Percentiles rank a stretch among this genome's conserved stretches.
phyloP scores from a whole-genome alignment of 225 moss, liverwort and hornwort genomes.

The Rhytidiadelphus loreus region DNA sequence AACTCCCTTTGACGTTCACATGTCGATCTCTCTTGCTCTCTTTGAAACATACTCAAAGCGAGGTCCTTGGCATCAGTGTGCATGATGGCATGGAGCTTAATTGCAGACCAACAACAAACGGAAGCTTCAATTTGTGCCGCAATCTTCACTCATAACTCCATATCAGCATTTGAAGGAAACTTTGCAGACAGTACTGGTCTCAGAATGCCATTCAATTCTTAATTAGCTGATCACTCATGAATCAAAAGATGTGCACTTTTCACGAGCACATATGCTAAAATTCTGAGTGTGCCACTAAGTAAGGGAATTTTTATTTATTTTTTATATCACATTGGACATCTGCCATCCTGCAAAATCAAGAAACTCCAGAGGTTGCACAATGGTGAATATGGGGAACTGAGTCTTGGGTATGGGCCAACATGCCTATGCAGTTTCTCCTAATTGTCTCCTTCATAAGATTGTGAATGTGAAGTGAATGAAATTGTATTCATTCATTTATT shows the following conservation, averaged over 20 bases:
- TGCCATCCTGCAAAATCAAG: background rate
- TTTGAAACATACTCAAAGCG: slow-evolving; percentile 3
- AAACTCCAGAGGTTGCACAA: background rate
- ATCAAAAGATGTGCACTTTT: background rate
- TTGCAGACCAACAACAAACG: background rate
- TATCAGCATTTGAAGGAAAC: background rate
- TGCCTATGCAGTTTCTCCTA: background rate
- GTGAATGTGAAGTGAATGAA: background rate
- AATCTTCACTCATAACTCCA: background rate
- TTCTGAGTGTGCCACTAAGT: background rate
- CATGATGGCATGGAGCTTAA: slow-evolving; percentile 21
- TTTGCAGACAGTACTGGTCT: background rate
- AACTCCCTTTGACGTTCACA: background rate
- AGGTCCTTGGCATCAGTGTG: slow-evolving; percentile 34
- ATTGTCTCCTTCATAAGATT: background rate
- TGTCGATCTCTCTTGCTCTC: background rate
- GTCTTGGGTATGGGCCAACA: background rate
- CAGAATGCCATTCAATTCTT: background rate
- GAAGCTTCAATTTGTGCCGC: background rate
- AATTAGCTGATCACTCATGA: background rate
- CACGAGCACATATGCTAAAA: background rate
- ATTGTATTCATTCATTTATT: background rate
- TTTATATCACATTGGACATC: background rate
- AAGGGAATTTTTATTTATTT: no score
- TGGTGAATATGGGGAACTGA: background rate